A percentile compares a stretch with the other conserved stretches of the same genome.
Evolutionary conservation across 768 basidiomycete genomes (phyloP).

Genomic region (Polyporus arcularius): DNA sequence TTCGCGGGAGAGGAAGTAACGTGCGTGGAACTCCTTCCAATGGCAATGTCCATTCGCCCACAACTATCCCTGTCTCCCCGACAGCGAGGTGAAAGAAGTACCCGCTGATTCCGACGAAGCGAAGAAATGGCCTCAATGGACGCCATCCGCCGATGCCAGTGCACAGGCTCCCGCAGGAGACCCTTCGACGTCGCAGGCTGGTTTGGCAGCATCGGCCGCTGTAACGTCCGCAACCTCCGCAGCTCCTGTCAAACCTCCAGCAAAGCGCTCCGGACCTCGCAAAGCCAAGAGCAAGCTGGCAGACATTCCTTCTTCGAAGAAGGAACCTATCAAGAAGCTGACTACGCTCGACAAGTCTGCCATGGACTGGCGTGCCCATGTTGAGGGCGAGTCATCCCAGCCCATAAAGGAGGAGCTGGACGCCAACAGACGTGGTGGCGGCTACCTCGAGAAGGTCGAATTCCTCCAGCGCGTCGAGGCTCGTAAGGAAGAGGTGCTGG

Average conservation of each 20-base stretch:
- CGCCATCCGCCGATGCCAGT: conserved; percentile 21
- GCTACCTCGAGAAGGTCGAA: conserved; percentile 84
- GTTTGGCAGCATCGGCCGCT: conserved; percentile 9
- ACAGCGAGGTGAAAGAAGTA: conserved; percentile 75
- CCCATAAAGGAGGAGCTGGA: conserved; percentile 72
- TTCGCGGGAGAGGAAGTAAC: conserved; percentile 78
- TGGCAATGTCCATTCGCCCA: not conserved
- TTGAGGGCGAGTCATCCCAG: conserved; percentile 41
- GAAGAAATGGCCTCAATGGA: conserved; percentile 69
- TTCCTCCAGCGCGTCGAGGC: conserved; percentile 78
- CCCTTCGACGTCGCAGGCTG: conserved; percentile 5
- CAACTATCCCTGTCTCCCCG: conserved; percentile 8
- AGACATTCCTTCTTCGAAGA: conserved; percentile 51
- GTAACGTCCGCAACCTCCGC: conserved; percentile 5
- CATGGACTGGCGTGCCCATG: conserved; percentile 81
- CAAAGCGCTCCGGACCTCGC: conserved; percentile 62
- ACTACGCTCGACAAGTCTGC: conserved; percentile 85
- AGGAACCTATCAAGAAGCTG: conserved; percentile 62
- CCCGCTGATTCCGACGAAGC: conserved; percentile 74
- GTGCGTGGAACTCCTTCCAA: conserved; percentile 44
- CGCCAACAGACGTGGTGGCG: conserved; percentile 69
- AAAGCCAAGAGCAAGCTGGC: conserved; percentile 62
- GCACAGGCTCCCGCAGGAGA: not conserved
- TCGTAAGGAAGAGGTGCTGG: conserved; percentile 65
- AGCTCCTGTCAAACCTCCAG: conserved; percentile 15